These are phyloP conservation scores for Penicillium dipodomyicola DNA, from an alignment of 495 filamentous ascomycete species.

Conservation along the genomic window DNA sequence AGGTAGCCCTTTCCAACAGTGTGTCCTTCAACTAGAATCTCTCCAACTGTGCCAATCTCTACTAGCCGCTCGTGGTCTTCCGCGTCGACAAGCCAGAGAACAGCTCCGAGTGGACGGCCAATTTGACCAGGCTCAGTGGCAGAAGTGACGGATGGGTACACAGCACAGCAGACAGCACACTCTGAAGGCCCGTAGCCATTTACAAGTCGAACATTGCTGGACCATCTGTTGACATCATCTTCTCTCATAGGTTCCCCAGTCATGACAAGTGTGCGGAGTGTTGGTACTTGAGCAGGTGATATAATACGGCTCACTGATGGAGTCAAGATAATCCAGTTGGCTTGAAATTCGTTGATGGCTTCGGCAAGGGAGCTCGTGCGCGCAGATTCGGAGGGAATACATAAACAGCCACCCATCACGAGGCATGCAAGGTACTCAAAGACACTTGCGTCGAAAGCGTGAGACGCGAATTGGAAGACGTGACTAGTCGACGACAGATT, in stretches of 20 bases:
- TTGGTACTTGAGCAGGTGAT: constrained; percentile 24
- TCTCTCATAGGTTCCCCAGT: constrained; percentile 30
- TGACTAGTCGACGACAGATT: constrained; percentile 4
- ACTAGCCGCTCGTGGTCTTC: constrained; percentile 27
- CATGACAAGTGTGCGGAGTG: constrained; percentile 35
- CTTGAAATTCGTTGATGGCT: constrained; percentile 21
- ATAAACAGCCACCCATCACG: constrained; percentile 30
- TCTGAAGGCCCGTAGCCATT: constrained; percentile 40
- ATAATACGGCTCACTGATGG: constrained; percentile 41
- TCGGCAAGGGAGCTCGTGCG: constrained; percentile 26
- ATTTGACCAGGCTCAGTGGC: neutral
- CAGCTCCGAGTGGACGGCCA: constrained; percentile 50
- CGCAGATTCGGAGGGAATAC: constrained; percentile 24
- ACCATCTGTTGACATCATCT: constrained; percentile 12
- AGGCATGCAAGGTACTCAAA: constrained; percentile 25
- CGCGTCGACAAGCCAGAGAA: constrained; percentile 34
- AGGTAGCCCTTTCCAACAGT: constrained; percentile 33
- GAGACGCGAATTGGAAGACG: constrained; percentile 15
- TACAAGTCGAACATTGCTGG: constrained; percentile 6
- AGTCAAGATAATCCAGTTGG: constrained; percentile 31
- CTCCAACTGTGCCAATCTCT: constrained; percentile 39
- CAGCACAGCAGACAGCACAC: constrained; percentile 43
- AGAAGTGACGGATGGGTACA: constrained; percentile 1
- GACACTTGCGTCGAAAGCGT: constrained; percentile 24
- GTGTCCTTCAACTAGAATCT: constrained; percentile 33